Conservation (phyloP, 257 asterid genomes). For the Capsicum rhomboideum region DNA sequence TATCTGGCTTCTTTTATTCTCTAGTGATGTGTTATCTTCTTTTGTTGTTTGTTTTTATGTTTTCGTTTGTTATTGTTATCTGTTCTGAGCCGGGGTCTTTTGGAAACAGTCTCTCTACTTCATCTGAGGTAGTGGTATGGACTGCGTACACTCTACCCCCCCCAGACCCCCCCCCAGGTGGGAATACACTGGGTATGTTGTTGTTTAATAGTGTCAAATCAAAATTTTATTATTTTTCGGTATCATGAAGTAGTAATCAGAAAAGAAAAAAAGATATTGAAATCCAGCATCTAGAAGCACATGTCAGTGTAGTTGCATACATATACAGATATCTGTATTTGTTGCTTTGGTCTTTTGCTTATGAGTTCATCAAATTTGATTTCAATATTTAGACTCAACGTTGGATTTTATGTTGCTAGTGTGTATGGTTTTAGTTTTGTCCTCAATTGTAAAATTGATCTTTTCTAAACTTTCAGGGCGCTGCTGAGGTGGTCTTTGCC, state of each 20-base stretch:
- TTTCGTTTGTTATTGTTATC: no score
- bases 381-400: background rate
- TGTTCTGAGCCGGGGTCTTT: no score
- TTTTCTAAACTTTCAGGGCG: conserved; percentile 37
- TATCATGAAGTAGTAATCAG: background rate
- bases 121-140: no score
- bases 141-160: no score
- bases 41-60: no score
- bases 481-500: conserved; percentile 75
- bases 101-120: no score
- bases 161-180: no score
- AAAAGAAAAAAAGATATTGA: background rate
- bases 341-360: background rate
- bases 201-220: no score
- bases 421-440: background rate
- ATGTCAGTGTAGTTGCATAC: background rate
- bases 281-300: background rate
- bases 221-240: background rate
- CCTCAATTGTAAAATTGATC: background rate
- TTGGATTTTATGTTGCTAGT: background rate
- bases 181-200: no score
- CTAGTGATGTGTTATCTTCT: no score
- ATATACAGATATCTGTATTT: background rate
- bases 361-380: background rate
- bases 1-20: no score